These are phyloP conservation scores for Eucalyptus curtisii DNA, from an alignment of 345 rosid genomes.

Conservation along the genomic window DNA sequence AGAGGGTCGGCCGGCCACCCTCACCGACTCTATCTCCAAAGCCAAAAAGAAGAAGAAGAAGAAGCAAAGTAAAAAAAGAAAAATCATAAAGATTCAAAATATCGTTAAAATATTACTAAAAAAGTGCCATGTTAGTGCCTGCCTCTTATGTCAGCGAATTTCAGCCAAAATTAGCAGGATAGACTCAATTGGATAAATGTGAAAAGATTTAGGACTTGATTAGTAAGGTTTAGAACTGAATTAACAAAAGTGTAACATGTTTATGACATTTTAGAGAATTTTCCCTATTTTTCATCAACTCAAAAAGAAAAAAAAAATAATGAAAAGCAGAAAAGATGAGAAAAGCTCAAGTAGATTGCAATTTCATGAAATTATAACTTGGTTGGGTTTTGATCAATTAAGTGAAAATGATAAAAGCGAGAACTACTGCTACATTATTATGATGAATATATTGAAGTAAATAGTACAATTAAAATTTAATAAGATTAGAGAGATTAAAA, in stretches of 20 bases:
- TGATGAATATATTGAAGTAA: not conserved
- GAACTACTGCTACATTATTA: not conserved
- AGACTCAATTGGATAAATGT: too few relatives aligned
- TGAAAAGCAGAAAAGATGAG: not conserved
- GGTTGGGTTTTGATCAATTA: not conserved
- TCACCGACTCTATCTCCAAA: too few relatives aligned
- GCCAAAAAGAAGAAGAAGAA: fast-evolving
- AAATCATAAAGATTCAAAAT: too few relatives aligned
- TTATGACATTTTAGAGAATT: too few relatives aligned
- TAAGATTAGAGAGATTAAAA: not conserved
- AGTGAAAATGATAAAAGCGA: not conserved
- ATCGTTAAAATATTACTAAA: too few relatives aligned
- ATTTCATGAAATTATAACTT: not conserved
- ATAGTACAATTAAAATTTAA: not conserved
- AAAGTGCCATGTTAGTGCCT: fast-evolving
- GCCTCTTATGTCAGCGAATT: fast-evolving
- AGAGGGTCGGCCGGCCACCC: fast-evolving
- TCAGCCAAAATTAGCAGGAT: fast-evolving
- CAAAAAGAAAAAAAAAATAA: not conserved
- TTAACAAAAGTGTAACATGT: too few relatives aligned
- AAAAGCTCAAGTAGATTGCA: not conserved
- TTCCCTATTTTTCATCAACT: not conserved
- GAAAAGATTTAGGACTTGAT: too few relatives aligned
- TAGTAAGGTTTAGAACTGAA: fast-evolving
- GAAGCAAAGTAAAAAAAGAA: too few relatives aligned